Conservation (phyloP, 202 grass and related monocot species). For the Schoenoplectus tabernaemontani region DNA sequence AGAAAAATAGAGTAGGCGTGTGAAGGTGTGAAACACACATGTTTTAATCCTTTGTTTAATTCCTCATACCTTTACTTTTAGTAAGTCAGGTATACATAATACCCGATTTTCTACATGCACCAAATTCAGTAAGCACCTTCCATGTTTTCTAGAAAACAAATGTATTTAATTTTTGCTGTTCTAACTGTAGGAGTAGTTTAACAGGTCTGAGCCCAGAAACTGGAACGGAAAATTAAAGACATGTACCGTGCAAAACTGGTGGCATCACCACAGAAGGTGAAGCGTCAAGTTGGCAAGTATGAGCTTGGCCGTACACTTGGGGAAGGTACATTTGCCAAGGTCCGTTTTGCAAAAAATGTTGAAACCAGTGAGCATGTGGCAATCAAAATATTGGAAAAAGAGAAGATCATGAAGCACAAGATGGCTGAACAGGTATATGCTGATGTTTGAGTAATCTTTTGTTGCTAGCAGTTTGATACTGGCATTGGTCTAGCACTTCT, state of each 20-base stretch:
- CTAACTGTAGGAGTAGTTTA: background rate
- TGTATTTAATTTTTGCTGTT: background rate
- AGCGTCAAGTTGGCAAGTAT: constrained; percentile 76
- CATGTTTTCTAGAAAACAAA: background rate
- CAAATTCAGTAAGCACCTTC: background rate
- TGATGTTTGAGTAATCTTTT: constrained; percentile 11
- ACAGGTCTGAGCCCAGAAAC: constrained; percentile 3
- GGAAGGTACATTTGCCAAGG: constrained; percentile 80
- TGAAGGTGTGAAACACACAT: background rate
- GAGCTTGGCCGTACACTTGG: constrained; percentile 77
- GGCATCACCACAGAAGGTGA: constrained; percentile 70
- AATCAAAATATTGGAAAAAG: constrained; percentile 87
- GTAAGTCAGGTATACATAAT: background rate
- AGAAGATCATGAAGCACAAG: constrained; percentile 74
- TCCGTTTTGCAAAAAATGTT: constrained; percentile 70
- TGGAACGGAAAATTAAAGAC: constrained; percentile 1
- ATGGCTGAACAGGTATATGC: constrained; percentile 70
- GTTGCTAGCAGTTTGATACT: background rate
- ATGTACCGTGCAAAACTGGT: constrained; percentile 71
- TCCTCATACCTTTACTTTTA: background rate
- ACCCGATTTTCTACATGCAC: background rate
- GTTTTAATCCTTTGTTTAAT: background rate
- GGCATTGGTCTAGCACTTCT: background rate
- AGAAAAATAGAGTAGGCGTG: background rate
- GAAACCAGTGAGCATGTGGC: constrained; percentile 64